These are phyloP conservation scores for Gliomastix tumulicola DNA, from an alignment of 2,329 filamentous ascomycete species.

Conservation along the genomic window DNA sequence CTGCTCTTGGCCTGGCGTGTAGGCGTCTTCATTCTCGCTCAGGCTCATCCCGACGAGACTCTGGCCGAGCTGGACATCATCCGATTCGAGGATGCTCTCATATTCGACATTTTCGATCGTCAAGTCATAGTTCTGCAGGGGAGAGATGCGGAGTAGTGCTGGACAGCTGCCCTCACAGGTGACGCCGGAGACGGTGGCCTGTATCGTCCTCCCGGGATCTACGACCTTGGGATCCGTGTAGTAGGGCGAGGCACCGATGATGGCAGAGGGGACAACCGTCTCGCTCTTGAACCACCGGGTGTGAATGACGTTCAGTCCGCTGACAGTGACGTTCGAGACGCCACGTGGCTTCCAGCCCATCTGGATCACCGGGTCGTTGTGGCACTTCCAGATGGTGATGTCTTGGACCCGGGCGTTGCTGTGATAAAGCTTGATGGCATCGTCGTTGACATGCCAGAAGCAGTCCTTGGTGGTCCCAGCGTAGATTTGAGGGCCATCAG, in stretches of 20 bases:
- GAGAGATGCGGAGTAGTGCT: conserved; percentile 3
- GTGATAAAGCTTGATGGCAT: conserved; percentile 22
- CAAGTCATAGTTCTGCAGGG: conserved; percentile 3
- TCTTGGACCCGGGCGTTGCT: conserved; percentile 10
- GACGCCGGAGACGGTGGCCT: neutral
- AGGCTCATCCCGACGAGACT: conserved; percentile 4
- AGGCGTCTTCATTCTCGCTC: conserved; percentile 2
- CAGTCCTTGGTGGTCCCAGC: conserved; percentile 16
- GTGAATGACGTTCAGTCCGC: conserved; percentile 14
- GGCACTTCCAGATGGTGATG: conserved; percentile 15
- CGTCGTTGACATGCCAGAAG: conserved; percentile 23
- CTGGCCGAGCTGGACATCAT: conserved; percentile 1
- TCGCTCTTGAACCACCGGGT: conserved; percentile 10
- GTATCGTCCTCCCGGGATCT: conserved; percentile 1
- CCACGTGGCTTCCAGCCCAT: conserved; percentile 19
- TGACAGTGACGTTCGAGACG: conserved; percentile 12
- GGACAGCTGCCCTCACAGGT: conserved; percentile 4
- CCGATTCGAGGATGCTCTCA: conserved; percentile 1
- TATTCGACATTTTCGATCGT: conserved; percentile 3
- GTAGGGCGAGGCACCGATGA: conserved; percentile 13
- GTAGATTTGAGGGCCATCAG: conserved; percentile 22
- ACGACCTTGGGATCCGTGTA: conserved; percentile 9
- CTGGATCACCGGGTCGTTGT: conserved; percentile 19
- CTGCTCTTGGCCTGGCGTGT: conserved; percentile 3
- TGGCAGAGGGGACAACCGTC: conserved; percentile 10